Evolutionary conservation across 371 early-diverging fungal species (phyloP).

Genomic region (Chytridium lagenaria): DNA sequence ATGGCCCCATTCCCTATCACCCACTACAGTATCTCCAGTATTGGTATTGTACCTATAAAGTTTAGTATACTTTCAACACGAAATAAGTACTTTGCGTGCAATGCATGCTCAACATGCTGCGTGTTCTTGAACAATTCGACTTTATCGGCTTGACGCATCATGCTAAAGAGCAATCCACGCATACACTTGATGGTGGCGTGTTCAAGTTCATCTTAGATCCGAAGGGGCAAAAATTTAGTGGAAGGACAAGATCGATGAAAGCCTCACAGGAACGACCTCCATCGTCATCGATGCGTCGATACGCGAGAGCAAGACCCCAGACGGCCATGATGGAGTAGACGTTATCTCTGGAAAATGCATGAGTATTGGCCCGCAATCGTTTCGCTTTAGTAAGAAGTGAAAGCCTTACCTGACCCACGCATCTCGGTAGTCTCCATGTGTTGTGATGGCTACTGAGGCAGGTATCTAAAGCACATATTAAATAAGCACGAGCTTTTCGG

Average conservation of each 20-base stretch:
- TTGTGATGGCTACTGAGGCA: conserved; percentile 85
- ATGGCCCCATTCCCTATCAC: conserved; percentile 82
- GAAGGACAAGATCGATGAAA: background rate
- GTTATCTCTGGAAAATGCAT: conserved; percentile 72
- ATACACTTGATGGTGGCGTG: conserved; percentile 84
- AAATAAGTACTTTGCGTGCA: conserved; percentile 76
- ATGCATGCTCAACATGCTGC: conserved; percentile 62
- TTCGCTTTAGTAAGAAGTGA: background rate
- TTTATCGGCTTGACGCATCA: conserved; percentile 88
- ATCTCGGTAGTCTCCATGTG: conserved; percentile 84
- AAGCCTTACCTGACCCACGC: conserved; percentile 86
- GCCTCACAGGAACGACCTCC: conserved; percentile 80
- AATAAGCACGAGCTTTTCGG: too few species aligned
- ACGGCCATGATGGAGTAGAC: conserved; percentile 92
- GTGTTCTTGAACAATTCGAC: conserved; percentile 84
- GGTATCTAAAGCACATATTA: conserved; percentile 84
- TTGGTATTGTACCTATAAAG: conserved; percentile 69
- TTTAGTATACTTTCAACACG: background rate
- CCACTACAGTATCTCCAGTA: conserved; percentile 87
- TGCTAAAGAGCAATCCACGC: conserved; percentile 81
- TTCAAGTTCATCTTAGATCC: conserved; percentile 75
- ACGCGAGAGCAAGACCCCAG: conserved; percentile 85
- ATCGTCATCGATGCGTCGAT: conserved; percentile 82
- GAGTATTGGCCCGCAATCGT: background rate
- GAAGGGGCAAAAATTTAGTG: background rate